Evolutionary conservation across 2,329 filamentous ascomycete species (phyloP).

Genomic region (Fusarium hostae): DNA sequence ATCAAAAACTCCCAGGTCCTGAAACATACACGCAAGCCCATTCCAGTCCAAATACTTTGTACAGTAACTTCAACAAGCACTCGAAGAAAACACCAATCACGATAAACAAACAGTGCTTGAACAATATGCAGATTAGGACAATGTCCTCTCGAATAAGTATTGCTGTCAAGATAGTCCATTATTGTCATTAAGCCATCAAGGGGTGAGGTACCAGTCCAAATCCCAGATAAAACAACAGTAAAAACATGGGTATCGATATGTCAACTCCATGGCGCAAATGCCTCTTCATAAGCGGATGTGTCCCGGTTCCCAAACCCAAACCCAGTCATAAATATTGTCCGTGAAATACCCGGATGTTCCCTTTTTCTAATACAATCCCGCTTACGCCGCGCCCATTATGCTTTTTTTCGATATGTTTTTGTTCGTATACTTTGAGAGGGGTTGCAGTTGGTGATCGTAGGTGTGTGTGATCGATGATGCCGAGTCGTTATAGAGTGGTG

Average conservation of each 20-base stretch:
- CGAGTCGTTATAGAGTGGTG: conserved; percentile 29
- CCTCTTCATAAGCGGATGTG: conserved; percentile 19
- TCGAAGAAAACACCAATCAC: background rate
- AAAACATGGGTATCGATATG: conserved; percentile 47
- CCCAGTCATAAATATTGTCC: conserved; percentile 21
- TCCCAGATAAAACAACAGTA: conserved; percentile 36
- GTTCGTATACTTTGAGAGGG: conserved; percentile 24
- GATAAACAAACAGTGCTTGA: conserved; percentile 1
- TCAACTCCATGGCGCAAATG: conserved; percentile 44
- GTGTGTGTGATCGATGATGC: background rate
- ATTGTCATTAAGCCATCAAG: conserved; percentile 40
- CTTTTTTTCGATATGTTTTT: conserved; percentile 38
- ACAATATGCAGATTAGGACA: conserved; percentile 15
- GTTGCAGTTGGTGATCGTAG: conserved; percentile 10
- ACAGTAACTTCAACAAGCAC: background rate
- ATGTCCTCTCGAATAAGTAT: conserved; percentile 16
- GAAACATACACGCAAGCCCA: background rate
- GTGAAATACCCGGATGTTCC: conserved; percentile 17
- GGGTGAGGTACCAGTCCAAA: conserved; percentile 30
- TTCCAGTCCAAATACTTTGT: background rate
- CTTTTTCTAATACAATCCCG: conserved; percentile 42
- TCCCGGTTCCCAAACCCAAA: conserved; percentile 18
- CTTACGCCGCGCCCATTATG: conserved; percentile 47
- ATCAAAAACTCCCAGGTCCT: background rate
- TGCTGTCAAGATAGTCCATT: conserved; percentile 37